Conservation (phyloP, 306 rosid genomes). For the Ochetophila trinervis region DNA sequence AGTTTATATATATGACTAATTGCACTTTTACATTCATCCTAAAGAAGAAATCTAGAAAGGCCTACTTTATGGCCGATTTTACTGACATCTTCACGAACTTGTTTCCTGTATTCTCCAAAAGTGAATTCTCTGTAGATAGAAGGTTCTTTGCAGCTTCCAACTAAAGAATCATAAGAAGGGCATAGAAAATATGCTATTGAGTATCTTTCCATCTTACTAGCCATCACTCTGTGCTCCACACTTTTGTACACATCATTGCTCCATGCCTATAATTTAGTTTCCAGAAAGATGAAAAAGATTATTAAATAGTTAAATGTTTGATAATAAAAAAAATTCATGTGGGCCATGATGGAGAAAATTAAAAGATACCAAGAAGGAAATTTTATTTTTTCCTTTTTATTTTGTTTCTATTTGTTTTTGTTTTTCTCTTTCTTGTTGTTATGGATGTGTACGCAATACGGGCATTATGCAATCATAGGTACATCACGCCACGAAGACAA, state of each 20-base stretch:
- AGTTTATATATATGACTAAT: not conserved
- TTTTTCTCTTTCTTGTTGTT: not conserved
- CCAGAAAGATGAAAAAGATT: not conserved
- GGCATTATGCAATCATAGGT: not conserved
- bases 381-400: not conserved
- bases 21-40: conserved; percentile 4
- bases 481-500: not conserved
- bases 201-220: conserved; percentile 62
- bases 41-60: conserved; percentile 58
- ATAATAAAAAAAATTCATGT: not conserved
- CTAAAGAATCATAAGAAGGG: conserved; percentile 68
- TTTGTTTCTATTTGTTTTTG: not conserved
- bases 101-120: conserved; percentile 68
- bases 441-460: no score
- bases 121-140: conserved; percentile 73
- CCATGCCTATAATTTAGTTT: conserved; percentile 65
- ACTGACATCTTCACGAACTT: conserved; percentile 74
- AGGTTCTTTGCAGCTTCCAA: conserved; percentile 64
- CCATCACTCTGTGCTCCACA: conserved; percentile 81
- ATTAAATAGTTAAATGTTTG: not conserved
- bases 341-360: conserved; percentile 1
- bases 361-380: not conserved
- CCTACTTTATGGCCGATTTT: conserved; percentile 70
- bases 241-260: conserved; percentile 81
- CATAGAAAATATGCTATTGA: conserved; percentile 82